Percentiles rank a stretch among this genome's conserved stretches.
phyloP scores from a whole-genome alignment of 768 basidiomycete species.

The Suillus spraguei region DNA sequence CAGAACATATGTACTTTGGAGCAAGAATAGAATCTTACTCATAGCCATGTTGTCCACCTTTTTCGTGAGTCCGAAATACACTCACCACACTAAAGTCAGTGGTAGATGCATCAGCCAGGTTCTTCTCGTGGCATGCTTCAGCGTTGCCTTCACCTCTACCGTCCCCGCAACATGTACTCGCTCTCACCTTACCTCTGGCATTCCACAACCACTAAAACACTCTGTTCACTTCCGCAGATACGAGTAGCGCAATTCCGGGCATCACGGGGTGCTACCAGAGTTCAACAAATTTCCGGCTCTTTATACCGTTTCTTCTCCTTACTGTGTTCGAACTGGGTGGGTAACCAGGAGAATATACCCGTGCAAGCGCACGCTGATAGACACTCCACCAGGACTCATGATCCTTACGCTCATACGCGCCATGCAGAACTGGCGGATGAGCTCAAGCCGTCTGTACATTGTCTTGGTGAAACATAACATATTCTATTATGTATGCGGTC shows the following conservation, averaged over 20 bases:
- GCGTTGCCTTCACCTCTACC: neutral
- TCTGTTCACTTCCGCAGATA: neutral
- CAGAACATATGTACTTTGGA: neutral
- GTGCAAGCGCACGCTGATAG: no score
- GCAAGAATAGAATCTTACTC: neutral
- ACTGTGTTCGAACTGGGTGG: no score
- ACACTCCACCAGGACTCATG: no score
- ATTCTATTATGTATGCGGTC: no score
- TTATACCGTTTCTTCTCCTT: no score
- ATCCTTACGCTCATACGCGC: no score
- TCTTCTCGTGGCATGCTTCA: neutral
- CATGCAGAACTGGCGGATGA: no score
- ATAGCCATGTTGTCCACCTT: neutral
- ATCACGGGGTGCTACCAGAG: constrained; percentile 3
- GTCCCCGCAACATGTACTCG: neutral
- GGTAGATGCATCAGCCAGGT: neutral
- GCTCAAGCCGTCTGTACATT: no score
- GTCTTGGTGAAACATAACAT: no score
- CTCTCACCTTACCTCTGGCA: neutral
- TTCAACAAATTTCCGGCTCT: no score
- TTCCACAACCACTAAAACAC: neutral
- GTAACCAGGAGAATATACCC: no score
- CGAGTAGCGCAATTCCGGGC: neutral
- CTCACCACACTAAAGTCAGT: neutral
- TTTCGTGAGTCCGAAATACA: neutral